Evolutionary conservation across 371 early-diverging fungal species (phyloP).

Genomic region (Lichtheimia corymbifera): DNA sequence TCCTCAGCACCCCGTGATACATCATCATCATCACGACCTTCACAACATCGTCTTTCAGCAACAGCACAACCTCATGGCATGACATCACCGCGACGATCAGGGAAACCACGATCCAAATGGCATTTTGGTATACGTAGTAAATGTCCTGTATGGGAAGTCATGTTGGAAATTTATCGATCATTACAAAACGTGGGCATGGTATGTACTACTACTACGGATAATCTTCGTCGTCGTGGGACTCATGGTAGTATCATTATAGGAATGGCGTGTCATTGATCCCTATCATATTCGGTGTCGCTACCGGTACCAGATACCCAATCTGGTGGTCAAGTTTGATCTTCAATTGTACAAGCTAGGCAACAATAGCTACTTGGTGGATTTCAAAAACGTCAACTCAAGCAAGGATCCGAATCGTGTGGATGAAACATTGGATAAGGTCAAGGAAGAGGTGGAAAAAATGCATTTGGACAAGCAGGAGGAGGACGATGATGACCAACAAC

Average conservation of each 20-base stretch:
- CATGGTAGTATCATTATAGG: constrained; percentile 34
- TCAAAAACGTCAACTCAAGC: constrained; percentile 62
- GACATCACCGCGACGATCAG: constrained; percentile 17
- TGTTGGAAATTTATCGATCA: constrained; percentile 95
- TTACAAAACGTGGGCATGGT: constrained; percentile 86
- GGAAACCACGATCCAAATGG: constrained; percentile 72
- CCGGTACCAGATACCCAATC: constrained; percentile 48
- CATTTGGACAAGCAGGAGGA: constrained; percentile 3
- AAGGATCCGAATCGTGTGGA: background rate
- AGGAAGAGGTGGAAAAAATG: background rate
- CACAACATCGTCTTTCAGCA: constrained; percentile 30
- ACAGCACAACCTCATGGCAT: constrained; percentile 15
- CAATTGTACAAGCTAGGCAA: constrained; percentile 90
- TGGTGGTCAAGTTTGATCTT: constrained; percentile 86
- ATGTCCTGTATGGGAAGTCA: constrained; percentile 92
- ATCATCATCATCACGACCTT: constrained; percentile 8
- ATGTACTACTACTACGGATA: too few species aligned
- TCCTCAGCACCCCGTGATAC: constrained; percentile 14
- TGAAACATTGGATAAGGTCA: background rate
- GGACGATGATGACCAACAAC: background rate
- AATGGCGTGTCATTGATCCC: constrained; percentile 89
- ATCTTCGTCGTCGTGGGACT: too few species aligned
- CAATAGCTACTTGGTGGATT: constrained; percentile 93
- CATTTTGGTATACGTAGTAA: constrained; percentile 96
- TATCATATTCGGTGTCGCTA: constrained; percentile 83